These are phyloP conservation scores for Euphorbia peplus DNA, from an alignment of 345 rosid species.

Conservation along the genomic window DNA sequence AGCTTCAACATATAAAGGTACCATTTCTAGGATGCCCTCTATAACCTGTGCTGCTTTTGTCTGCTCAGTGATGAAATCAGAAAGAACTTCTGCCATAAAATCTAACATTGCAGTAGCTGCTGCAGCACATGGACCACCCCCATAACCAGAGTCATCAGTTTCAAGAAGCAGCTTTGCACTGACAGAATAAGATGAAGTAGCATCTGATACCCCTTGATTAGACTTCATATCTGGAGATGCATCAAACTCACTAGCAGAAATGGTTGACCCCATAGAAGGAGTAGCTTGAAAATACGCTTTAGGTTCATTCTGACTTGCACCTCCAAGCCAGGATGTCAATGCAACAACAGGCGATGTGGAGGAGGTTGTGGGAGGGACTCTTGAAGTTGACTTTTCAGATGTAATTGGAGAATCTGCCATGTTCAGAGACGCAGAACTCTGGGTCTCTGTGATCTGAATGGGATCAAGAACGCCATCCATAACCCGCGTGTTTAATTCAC, in stretches of 20 bases:
- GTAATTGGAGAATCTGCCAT: conserved; percentile 66
- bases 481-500: conserved; percentile 42
- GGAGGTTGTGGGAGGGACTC: conserved; percentile 45
- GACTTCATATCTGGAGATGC: conserved; percentile 61
- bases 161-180: conserved; percentile 73
- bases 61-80: conserved; percentile 90
- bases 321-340: conserved; percentile 78
- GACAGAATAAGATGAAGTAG: conserved; percentile 52
- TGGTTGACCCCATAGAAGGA: conserved; percentile 60
- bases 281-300: conserved; percentile 43
- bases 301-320: conserved; percentile 52
- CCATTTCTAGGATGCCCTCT: conserved; percentile 84
- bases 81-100: conserved; percentile 94
- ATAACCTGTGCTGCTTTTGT: conserved; percentile 72
- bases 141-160: conserved; percentile 91
- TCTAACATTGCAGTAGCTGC: conserved; percentile 95
- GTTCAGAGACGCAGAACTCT: conserved; percentile 57
- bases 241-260: conserved; percentile 65
- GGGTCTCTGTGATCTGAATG: conserved; percentile 55
- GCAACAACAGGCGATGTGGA: conserved; percentile 74
- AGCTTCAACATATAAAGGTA: conserved; percentile 83
- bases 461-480: conserved; percentile 34
- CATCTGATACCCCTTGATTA: conserved; percentile 54
- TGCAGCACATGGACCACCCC: conserved; percentile 99
- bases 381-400: conserved; percentile 76